Conservation (phyloP, 495 filamentous ascomycete species). For the Aspergillus steynii region DNA sequence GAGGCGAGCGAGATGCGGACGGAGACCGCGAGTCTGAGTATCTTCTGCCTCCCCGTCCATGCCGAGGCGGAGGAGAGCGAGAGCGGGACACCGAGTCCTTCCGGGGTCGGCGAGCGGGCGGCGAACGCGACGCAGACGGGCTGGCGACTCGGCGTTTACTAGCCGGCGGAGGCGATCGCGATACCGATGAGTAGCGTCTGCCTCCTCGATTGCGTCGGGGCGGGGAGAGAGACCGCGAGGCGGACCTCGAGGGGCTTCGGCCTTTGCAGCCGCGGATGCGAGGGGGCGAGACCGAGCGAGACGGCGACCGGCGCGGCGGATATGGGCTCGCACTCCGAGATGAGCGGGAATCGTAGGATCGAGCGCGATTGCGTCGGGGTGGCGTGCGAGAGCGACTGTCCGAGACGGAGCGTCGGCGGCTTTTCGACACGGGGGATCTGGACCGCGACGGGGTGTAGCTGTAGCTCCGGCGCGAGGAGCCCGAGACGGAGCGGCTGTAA, state of each 20-base stretch:
- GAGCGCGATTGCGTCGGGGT: conserved; percentile 27
- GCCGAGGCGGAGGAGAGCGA: conserved; percentile 29
- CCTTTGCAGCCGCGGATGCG: conserved; percentile 23
- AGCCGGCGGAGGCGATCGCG: conserved; percentile 32
- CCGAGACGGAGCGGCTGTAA: conserved; percentile 39
- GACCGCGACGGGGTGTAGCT: conserved; percentile 43
- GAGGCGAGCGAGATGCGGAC: conserved; percentile 19
- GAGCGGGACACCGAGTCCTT: conserved; percentile 22
- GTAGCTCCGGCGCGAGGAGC: conserved; percentile 38
- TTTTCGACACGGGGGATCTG: conserved; percentile 27
- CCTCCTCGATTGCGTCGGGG: conserved; percentile 24
- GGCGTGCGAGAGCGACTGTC: conserved; percentile 39
- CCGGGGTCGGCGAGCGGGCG: conserved; percentile 16
- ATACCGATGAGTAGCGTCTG: conserved; percentile 27
- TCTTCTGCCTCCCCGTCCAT: conserved; percentile 20
- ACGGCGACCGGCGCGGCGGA: conserved; percentile 28
- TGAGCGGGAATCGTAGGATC: conserved; percentile 31
- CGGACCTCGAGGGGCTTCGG: conserved; percentile 35
- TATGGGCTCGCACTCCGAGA: conserved; percentile 29
- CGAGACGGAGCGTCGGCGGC: conserved; percentile 32
- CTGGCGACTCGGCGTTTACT: conserved; percentile 19
- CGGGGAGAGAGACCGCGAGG: conserved; percentile 38
- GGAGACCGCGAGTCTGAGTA: conserved; percentile 27
- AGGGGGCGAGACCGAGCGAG: conserved; percentile 38
- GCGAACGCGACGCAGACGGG: conserved; percentile 28